Percentiles rank a stretch among this genome's conserved stretches.
These are phyloP conservation scores for Globisporangium okanoganense DNA, from an alignment of 352 stramenopile genomes.

Conservation along the genomic window DNA sequence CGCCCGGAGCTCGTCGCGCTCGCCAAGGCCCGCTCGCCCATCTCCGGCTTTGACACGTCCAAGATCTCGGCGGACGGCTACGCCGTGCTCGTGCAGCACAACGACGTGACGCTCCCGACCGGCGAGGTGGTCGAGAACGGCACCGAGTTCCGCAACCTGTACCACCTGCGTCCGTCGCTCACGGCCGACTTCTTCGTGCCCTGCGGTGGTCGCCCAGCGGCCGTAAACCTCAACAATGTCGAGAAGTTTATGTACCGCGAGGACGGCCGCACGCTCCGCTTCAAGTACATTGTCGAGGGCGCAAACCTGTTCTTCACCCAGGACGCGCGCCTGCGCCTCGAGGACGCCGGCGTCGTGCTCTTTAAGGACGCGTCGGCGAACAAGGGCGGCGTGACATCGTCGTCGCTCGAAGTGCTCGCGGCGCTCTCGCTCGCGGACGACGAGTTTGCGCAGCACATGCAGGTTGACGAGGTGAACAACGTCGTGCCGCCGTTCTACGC, in stretches of 20 bases:
- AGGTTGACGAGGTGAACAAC: conserved; percentile 54
- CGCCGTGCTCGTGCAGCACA: conserved; percentile 62
- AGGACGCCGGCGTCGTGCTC: conserved; percentile 95
- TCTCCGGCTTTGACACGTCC: conserved; percentile 86
- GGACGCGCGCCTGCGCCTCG: conserved; percentile 91
- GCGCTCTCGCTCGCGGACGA: conserved; percentile 68
- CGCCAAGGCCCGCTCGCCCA: conserved; percentile 82
- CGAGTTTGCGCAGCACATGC: conserved; percentile 82
- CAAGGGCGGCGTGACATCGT: conserved; percentile 82
- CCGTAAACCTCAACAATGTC: conserved; percentile 95
- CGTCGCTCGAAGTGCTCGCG: conserved; percentile 73
- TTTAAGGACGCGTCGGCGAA: conserved; percentile 96
- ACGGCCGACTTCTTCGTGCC: conserved; percentile 97
- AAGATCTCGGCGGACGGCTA: conserved; percentile 71
- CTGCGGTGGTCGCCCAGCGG: conserved; percentile 93
- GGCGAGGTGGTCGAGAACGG: conserved; percentile 89
- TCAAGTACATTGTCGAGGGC: conserved; percentile 96
- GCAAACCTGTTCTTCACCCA: conserved; percentile 97
- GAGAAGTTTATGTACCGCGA: conserved; percentile 81
- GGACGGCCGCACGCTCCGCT: conserved; percentile 78
- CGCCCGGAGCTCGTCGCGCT: conserved; percentile 91
- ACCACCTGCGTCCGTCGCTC: conserved; percentile 92
- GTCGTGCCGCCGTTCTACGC: conserved; percentile 68
- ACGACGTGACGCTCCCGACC: conserved; percentile 65
- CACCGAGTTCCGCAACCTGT: conserved; percentile 95